Base-by-base conservation (phyloP, 2,329 filamentous ascomycete species). In the Apiospora koreana region DNA sequence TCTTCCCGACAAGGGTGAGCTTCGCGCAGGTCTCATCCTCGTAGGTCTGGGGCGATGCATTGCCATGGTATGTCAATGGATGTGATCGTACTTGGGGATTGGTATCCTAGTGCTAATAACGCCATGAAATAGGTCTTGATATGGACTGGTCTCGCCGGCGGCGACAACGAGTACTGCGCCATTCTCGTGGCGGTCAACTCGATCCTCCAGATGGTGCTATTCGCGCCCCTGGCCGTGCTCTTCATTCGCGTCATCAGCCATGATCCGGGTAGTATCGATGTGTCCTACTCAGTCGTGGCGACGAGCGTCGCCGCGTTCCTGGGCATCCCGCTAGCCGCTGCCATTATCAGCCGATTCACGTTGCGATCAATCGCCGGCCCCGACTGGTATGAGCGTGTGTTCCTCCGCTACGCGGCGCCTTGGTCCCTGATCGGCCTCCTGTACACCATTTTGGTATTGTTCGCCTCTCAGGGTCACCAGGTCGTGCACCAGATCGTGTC, bases 11-110 rank as follows among this genome's bases (percentile, higher is more conserved):
- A 82, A 89, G 72, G 79, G 79, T 10, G 86, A 82, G 7, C 83
- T 92, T 14, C 85, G 89, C 1, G 86, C 89, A 50, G 94, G 93
- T 0, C 83, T 96, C 2, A 93, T 96, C 46, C 88, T 97, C 7
- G 94, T 97, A 0, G 94, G 94, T 0, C 83, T 97, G 1, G 94
- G 93, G 6, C 85, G 94, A 68, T 97, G 94, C 75, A 97, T 97
- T 72, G 94, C 94, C 42, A 97, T 97, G 94, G 93, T 92, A 78
- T 71, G 81, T 21, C n/a, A n/a, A n/a, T n/a, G n/a, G n/a, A n/a
- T n/a, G n/a, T n/a, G n/a, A n/a, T n/a, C n/a, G n/a, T n/a, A n/a
- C n/a, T n/a, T n/a, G n/a, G n/a, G n/a, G n/a, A n/a, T n/a, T n/a
- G n/a, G n/a, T n/a, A n/a, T n/a, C n/a, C n/a, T n/a, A n/a, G n/a